phyloP scores from a whole-genome alignment of 1,284 basidiomycete species.

The Apiotrichum laibachii region DNA sequence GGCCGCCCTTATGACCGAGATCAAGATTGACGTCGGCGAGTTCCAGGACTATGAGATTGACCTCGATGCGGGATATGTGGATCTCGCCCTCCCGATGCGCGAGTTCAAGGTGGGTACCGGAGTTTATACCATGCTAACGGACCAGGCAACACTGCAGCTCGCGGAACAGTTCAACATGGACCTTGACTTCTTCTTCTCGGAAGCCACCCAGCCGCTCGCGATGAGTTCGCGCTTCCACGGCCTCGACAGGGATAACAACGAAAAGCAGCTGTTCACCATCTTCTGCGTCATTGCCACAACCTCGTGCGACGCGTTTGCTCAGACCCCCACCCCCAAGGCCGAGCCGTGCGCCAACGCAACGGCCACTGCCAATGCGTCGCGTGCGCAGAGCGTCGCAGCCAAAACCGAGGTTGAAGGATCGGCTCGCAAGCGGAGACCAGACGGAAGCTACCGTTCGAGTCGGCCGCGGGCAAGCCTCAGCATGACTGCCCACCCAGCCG shows the following conservation, averaged over 20 bases:
- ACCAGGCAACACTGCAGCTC: constrained; percentile 43
- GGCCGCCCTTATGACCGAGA: constrained; percentile 38
- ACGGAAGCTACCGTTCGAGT: neutral
- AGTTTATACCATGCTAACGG: neutral
- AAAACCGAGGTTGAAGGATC: constrained; percentile 1
- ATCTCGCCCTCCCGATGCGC: constrained; percentile 48
- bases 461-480: constrained; percentile 22
- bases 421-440: neutral
- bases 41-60: constrained; percentile 45
- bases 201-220: constrained; percentile 45
- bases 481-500: constrained; percentile 11
- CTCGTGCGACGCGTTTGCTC: constrained; percentile 38
- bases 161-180: constrained; percentile 46
- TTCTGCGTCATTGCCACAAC: constrained; percentile 50
- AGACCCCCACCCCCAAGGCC: neutral
- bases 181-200: constrained; percentile 44
- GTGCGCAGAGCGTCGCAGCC: neutral
- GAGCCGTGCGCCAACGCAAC: neutral
- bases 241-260: constrained; percentile 22
- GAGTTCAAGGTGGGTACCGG: constrained; percentile 47
- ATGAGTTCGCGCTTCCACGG: constrained; percentile 29
- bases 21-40: constrained; percentile 42
- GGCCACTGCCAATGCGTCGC: neutral
- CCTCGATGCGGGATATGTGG: constrained; percentile 27
- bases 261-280: constrained; percentile 34